phyloP scores from a whole-genome alignment of 1,284 basidiomycete genomes.

The Fomes fomentarius region DNA sequence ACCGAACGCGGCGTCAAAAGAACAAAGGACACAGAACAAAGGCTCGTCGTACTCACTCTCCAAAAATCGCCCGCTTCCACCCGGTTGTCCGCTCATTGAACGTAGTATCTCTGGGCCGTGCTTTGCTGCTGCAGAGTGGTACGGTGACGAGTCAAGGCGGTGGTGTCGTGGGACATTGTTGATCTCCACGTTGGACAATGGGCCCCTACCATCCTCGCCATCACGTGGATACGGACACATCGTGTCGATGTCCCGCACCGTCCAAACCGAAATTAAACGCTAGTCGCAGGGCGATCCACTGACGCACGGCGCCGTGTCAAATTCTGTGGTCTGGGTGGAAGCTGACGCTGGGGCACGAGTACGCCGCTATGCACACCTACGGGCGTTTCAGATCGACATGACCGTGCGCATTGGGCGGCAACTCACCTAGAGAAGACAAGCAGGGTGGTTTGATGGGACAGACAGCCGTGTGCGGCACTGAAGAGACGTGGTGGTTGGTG shows the following conservation, averaged over 20 bases:
- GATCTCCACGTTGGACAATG: slow-evolving; percentile 1
- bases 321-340: not conserved
- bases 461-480: not conserved
- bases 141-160: not conserved
- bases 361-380: not conserved
- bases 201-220: not conserved
- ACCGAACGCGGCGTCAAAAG: too few species aligned
- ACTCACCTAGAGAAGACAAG: too few species aligned
- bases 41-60: not conserved
- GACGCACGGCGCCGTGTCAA: not conserved
- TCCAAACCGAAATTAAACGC: not conserved
- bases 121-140: not conserved
- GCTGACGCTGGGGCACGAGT: not conserved
- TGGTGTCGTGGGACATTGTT: slow-evolving; percentile 1
- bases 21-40: not conserved
- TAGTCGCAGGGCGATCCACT: not conserved
- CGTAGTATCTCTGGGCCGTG: too few species aligned
- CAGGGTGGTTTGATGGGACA: too few species aligned
- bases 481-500: not conserved
- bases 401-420: too few species aligned
- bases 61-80: not conserved
- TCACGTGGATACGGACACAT: slow-evolving; percentile 1
- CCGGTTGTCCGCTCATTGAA: not conserved
- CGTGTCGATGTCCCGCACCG: not conserved
- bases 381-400: too few species aligned